Percentiles rank a stretch among this genome's conserved stretches.
phyloP scores from a whole-genome alignment of 768 basidiomycete genomes.

The Agaricus blazei region DNA sequence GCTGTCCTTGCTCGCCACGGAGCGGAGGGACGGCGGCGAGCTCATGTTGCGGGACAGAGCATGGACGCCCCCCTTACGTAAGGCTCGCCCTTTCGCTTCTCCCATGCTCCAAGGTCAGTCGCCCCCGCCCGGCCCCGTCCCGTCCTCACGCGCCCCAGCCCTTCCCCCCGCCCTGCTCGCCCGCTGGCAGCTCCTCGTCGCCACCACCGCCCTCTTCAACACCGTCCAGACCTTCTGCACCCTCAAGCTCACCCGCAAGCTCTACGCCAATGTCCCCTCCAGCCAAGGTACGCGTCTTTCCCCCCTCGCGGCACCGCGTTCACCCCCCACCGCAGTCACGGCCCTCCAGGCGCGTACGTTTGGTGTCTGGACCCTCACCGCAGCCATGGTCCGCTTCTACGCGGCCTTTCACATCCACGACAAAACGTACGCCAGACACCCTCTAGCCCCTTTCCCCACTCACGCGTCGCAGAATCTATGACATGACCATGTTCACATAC shows the following conservation, averaged over 20 bases:
- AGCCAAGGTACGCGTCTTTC: constrained; percentile 27
- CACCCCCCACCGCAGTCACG: constrained; percentile 54
- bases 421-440: constrained; percentile 55
- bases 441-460: not conserved
- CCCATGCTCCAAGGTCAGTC: constrained; percentile 17
- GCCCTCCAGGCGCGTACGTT: constrained; percentile 85
- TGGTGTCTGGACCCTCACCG: constrained; percentile 85
- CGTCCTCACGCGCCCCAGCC: constrained; percentile 27
- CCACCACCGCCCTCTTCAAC: constrained; percentile 80
- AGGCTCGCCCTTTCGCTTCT: not conserved
- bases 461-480: constrained; percentile 66
- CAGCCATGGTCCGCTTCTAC: constrained; percentile 78
- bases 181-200: constrained; percentile 83
- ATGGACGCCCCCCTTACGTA: constrained; percentile 9
- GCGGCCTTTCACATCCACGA: constrained; percentile 86
- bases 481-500: constrained; percentile 84
- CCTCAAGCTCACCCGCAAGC: constrained; percentile 66
- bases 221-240: constrained; percentile 78
- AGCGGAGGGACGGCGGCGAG: constrained; percentile 36
- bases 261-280: constrained; percentile 57
- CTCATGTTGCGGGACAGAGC: constrained; percentile 14
- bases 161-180: constrained; percentile 69
- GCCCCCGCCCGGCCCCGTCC: constrained; percentile 16
- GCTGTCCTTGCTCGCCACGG: constrained; percentile 46
- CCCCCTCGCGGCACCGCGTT: not conserved